These are phyloP conservation scores for Luzula sylvatica DNA, from an alignment of 176 grass and related monocot species.

Conservation along the genomic window DNA sequence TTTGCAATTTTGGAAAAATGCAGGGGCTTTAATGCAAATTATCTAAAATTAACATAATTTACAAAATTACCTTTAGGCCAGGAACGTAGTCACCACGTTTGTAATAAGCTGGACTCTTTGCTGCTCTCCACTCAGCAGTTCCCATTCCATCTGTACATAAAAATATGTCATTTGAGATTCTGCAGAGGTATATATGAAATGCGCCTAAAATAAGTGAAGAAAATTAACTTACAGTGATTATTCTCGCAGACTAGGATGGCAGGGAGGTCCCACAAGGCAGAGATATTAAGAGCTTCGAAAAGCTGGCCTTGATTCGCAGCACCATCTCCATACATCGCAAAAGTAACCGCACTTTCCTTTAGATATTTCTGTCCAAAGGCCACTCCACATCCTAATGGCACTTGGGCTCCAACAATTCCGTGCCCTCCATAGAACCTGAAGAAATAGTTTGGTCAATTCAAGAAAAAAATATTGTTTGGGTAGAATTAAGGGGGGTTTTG, in stretches of 20 bases:
- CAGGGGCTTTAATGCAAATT: no score
- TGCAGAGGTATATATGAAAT: no score
- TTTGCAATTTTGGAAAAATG: no score
- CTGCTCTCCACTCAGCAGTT: conserved; percentile 74
- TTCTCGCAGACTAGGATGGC: conserved; percentile 92
- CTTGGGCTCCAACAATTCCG: conserved; percentile 83
- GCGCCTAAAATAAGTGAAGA: neutral
- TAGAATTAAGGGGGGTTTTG: no score
- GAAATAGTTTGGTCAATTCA: neutral
- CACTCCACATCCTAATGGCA: conserved; percentile 61
- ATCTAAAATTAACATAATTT: no score
- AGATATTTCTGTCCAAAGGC: conserved; percentile 74
- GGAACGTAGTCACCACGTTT: conserved; percentile 96
- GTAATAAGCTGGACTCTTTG: conserved; percentile 79
- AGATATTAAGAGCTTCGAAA: conserved; percentile 94
- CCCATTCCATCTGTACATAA: conserved; percentile 83
- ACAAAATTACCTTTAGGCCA: conserved; percentile 57
- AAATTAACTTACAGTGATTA: conserved; percentile 59
- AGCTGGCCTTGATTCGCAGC: conserved; percentile 93
- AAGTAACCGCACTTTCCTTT: conserved; percentile 68
- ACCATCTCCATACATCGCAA: conserved; percentile 68
- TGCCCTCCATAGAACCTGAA: conserved; percentile 62
- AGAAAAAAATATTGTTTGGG: no score
- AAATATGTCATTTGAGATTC: no score
- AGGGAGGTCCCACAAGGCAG: conserved; percentile 83